Base-by-base conservation (phyloP, 1,284 basidiomycete genomes). In the Cutaneotrichosporon daszewskae region DNA sequence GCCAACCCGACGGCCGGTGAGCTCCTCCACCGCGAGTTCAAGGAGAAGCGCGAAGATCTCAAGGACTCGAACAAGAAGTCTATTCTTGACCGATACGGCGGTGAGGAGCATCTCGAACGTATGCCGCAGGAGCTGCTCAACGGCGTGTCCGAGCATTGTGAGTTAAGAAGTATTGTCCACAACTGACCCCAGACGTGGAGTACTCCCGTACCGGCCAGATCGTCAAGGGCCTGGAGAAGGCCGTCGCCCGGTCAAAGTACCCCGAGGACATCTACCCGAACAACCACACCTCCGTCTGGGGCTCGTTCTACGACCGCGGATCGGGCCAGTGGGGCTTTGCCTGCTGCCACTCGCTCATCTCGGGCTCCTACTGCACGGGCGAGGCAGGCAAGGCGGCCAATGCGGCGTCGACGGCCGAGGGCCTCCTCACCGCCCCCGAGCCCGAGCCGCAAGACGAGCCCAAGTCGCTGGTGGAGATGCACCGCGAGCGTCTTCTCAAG, bases 1-100 rank as follows among this genome's bases (percentile, higher is more conserved):
- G 88, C 95, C 35, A 96, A 96, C 60, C 94, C 94, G 1, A 99
- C 91, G 0, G 87, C 94, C 53, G 91, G 92, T 47, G 84, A 96
- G 71, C 76, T 94, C 20, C 76, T 96, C 35, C 92, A 94, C 68
- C 78, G 84, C 33, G 86, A 97, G 62, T 97, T 87, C 75, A 80
- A 80, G 56, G 76, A 91, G 60, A 94, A 90, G 77, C 96, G 91
- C 72, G 90, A 94, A 53, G 81, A 86, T 59, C 74, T 92, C 38
- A 89, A 88, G 68, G 87, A 90, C 57, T 80, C 82, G 29, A 86
- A 80, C 32, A 90, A 94, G 73, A 81, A 82, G 53, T 84, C 85
- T 60, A 89, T 96, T 40, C 75, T 96, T 41, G 81, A 79, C 32
- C 87, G 81, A 71, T 98, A 99, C 57, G 95, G 95, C 40, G 95